phyloP scores from a whole-genome alignment of 192 early-diverging fungal genomes.

The Backusella tuberculispora region DNA sequence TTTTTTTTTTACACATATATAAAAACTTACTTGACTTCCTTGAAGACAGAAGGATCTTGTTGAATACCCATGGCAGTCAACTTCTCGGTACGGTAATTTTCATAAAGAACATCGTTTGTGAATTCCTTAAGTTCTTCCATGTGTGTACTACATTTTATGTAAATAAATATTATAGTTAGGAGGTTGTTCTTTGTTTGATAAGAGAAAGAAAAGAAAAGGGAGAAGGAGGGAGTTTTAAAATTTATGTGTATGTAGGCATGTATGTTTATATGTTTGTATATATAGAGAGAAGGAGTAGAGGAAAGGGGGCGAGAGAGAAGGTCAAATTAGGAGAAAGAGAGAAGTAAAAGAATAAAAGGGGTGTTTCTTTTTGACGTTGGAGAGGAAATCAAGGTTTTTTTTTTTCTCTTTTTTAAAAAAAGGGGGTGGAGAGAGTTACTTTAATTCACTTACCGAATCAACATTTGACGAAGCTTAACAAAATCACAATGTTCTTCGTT shows the following conservation, averaged over 20 bases:
- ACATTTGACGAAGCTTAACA: conserved; percentile 91
- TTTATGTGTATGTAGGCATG: background rate
- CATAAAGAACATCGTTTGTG: conserved; percentile 91
- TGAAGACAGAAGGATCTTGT: conserved; percentile 81
- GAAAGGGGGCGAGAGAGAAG: background rate
- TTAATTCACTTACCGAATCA: conserved; percentile 56
- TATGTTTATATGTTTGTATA: background rate
- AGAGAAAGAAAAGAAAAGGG: background rate
- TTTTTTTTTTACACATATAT: background rate
- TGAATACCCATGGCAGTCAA: conserved; percentile 85
- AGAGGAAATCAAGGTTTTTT: background rate
- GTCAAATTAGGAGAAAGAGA: conserved; percentile 4
- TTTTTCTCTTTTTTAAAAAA: background rate
- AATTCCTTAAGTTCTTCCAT: conserved; percentile 98
- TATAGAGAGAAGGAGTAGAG: background rate
- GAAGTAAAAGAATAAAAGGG: background rate
- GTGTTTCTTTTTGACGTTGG: background rate
- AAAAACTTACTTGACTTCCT: conserved; percentile 73
- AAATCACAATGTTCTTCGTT: conserved; percentile 97
- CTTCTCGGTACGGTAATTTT: conserved; percentile 96
- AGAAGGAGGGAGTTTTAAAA: background rate
- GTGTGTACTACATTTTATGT: conserved; percentile 69
- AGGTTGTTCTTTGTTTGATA: background rate
- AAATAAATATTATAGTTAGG: background rate
- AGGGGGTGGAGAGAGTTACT: background rate